Percentiles rank a stretch among this genome's conserved stretches.
phyloP scores from a whole-genome alignment of 2,329 filamentous ascomycete genomes.

The Aspergillus phoenicis region DNA sequence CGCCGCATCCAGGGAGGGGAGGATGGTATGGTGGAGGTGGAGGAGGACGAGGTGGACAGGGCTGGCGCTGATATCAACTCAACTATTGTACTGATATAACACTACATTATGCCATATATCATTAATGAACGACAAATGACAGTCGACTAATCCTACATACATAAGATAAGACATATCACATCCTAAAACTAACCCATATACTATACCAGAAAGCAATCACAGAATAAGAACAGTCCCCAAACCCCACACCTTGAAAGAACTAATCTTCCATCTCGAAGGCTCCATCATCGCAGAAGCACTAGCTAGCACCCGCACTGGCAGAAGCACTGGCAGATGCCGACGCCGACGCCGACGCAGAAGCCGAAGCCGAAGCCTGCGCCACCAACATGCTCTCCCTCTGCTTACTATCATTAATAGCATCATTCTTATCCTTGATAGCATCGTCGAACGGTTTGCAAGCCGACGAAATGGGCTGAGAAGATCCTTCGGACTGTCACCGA shows the following conservation, averaged over 20 bases:
- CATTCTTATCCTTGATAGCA: slow-evolving; percentile 27
- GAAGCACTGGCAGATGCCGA: neutral
- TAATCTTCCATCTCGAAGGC: too few relatives aligned
- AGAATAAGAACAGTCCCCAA: neutral
- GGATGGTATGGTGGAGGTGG: slow-evolving; percentile 28
- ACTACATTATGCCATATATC: too few relatives aligned
- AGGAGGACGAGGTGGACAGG: slow-evolving; percentile 25
- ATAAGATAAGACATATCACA: neutral
- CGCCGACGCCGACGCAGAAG: neutral
- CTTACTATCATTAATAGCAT: slow-evolving; percentile 12
- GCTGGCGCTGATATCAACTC: slow-evolving; percentile 12
- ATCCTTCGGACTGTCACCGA: neutral
- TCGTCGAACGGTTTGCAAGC: slow-evolving; percentile 24
- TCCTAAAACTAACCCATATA: neutral
- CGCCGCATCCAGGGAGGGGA: slow-evolving; percentile 31
- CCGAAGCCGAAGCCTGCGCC: neutral
- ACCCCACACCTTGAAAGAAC: too few relatives aligned
- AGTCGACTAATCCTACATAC: neutral
- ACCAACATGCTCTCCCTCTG: neutral
- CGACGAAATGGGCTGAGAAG: neutral
- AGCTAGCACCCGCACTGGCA: neutral
- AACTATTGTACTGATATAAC: neutral
- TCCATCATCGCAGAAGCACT: too few relatives aligned
- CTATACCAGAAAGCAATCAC: neutral
- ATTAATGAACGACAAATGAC: neutral